Evolutionary conservation across 306 rosid genomes (phyloP), one percentile per base, ranked within the genome.

Genomic region (Dryas alaskensis): DNA sequence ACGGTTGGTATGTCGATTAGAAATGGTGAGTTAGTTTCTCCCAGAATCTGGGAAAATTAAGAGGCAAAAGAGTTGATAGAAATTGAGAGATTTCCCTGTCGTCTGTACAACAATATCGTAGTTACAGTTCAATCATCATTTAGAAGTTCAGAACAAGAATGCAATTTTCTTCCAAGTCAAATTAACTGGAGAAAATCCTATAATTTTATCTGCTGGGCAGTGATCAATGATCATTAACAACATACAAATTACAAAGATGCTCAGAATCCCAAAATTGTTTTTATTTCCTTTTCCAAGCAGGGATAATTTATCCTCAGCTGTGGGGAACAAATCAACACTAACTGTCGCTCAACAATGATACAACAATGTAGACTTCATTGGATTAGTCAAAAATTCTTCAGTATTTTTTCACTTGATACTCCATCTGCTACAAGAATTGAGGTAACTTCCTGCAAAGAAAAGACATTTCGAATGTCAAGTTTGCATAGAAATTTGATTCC

Each of bases 391-490:
- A 95, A 90, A 77, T 95, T 95, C 83, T 88, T 92, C 47, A 95
- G 84, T 80, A 95, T 95, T 79, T 90, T 95, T 65, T 95, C 93
- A 66, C 74, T 82, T 45, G 92, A 86, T 39, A 95, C 96, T 63
- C 99, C 99, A 65, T 87, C 93, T 6, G 87, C 90, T 67, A 82
- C 81, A 77, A 95, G 97, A 79, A 95, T 90, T 40, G 99, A 92
- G 54, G 90, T 86, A 62, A 95, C 76, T 77, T 95, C 99, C 99
- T 95, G 97, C 87, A 87, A 80, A 9, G 71, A 68, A 37, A 59
- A 47, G 13, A 39, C 5, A n/a, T 5, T 4, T 8, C 4, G 42
- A 25, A 50, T 60, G 54, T 46, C 14, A 72, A 13, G 5, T 45
- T 49, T 6, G 5, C 66, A 6, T 39, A 19, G 5, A 59, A 50